Evolutionary conservation across 352 stramenopile species (phyloP).

Genomic region (Pythium insidiosum): DNA sequence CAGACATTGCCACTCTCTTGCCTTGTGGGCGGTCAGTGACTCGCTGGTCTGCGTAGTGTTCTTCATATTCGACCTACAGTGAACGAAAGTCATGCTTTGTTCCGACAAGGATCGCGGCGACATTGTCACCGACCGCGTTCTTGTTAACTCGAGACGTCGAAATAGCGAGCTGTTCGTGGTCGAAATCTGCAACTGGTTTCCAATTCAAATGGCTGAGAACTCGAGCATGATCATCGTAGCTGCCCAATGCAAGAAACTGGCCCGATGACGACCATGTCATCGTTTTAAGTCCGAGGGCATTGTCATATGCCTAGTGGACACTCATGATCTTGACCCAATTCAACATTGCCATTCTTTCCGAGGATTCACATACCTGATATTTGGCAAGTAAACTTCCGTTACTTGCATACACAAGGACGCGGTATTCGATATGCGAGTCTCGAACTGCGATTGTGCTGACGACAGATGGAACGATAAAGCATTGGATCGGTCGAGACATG

Average conservation of each 20-base stretch:
- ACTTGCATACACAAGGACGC: slow-evolving; percentile 59
- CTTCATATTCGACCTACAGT: slow-evolving; percentile 75
- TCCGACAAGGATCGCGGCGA: too few relatives aligned
- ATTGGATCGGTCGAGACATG: not conserved
- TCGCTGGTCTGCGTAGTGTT: slow-evolving; percentile 40
- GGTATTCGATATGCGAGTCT: slow-evolving; percentile 69
- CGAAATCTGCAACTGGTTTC: slow-evolving; percentile 65
- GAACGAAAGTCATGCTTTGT: too few relatives aligned
- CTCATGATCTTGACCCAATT: not conserved
- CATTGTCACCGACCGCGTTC: slow-evolving; percentile 19
- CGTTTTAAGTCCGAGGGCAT: slow-evolving; percentile 58
- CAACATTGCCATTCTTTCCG: not conserved
- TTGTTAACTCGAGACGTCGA: slow-evolving; percentile 35
- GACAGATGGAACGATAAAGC: not conserved
- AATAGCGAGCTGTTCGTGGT: slow-evolving; percentile 50
- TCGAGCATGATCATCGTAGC: slow-evolving; percentile 71
- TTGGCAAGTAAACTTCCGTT: slow-evolving; percentile 54
- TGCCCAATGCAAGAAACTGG: slow-evolving; percentile 71
- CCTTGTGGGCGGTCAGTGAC: slow-evolving; percentile 51
- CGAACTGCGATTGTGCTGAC: slow-evolving; percentile 53
- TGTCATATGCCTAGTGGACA: slow-evolving; percentile 57
- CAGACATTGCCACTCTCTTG: slow-evolving; percentile 38
- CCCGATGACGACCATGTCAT: slow-evolving; percentile 76
- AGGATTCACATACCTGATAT: slow-evolving; percentile 39
- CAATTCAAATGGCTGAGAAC: slow-evolving; percentile 73